Base-by-base conservation (phyloP, 1,284 basidiomycete species). In the Tilletia horrida region DNA sequence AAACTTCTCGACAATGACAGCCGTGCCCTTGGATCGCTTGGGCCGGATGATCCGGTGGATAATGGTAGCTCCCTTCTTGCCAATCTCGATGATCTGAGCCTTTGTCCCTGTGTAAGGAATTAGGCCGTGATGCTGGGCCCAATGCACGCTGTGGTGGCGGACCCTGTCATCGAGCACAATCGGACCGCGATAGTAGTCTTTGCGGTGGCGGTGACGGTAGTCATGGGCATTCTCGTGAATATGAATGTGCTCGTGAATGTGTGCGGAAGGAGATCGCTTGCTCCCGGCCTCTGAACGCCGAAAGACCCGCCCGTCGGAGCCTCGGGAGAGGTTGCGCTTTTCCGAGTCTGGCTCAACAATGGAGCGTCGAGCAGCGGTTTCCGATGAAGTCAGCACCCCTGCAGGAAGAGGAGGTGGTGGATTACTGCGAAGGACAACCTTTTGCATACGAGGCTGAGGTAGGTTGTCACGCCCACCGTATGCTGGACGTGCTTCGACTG, bases 91-190 rank as follows among this genome's bases (percentile, higher is more conserved):
- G 27, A 52, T 21, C n/a, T 21, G 21, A 13, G 50, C 11, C 50
- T 25, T 52, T 21, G 50, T 25, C 11, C 23, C 21, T 23, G 23
- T 27, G 50, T 14, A 52, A 13, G 50, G 50, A 25, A 52, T 43
- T 29, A 62, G 59, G 13, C 59, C 59, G 59, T 62, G 59, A 25
- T 62, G 59, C 59, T 62, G n/a, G 59, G 59, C 59, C 59, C 59
- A 62, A 31, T 62, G 59, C 8, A n/a, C 14, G 29, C 59, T 62
- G 59, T 62, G 59, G 4, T 62, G 59, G 23, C 31, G 14, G 42
- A 62, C 42, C 59, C 42, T 23, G 27, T 62, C 31, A 35, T 62
- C 42, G 18, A 35, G 25, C 11, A 35, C 59, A 21, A 40, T 31
- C 13, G 31, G 29, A 18, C 25, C 59, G 1, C 42, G 27, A 16